Percentiles rank a stretch among this genome's conserved stretches.
Conservation (phyloP, 495 filamentous ascomycete species). For the Neurospora sublineolata region DNA sequence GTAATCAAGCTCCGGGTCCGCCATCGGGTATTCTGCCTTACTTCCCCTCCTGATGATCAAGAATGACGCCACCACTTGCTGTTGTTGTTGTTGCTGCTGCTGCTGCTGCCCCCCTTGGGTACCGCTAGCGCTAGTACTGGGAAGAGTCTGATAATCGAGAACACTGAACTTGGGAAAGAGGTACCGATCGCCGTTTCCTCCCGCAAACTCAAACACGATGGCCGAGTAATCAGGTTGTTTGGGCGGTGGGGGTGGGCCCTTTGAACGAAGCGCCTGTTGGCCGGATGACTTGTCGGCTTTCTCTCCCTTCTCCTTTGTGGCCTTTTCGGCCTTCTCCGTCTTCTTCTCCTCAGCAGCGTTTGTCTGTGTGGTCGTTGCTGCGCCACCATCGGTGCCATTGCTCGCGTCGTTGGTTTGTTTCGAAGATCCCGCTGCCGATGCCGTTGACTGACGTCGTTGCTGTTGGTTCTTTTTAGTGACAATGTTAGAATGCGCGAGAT, state of each 20-base stretch:
- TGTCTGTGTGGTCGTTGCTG: constrained; percentile 15
- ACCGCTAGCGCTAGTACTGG: constrained; percentile 5
- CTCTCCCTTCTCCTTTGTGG: neutral
- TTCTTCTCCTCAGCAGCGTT: constrained; percentile 1
- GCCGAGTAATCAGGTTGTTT: constrained; percentile 53
- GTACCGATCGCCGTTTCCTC: constrained; percentile 74
- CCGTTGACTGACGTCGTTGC: constrained; percentile 12
- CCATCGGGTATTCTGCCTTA: constrained; percentile 37
- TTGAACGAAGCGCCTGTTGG: constrained; percentile 37
- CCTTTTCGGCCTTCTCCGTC: neutral
- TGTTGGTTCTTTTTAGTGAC: constrained; percentile 17
- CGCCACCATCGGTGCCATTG: constrained; percentile 14
- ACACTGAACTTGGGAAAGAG: constrained; percentile 80
- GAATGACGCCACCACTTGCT: constrained; percentile 51
- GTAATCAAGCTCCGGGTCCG: constrained; percentile 53
- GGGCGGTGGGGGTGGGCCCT: constrained; percentile 38
- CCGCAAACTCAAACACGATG: constrained; percentile 75
- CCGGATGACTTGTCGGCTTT: constrained; percentile 7
- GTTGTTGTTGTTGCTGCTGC: neutral
- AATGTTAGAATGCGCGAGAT: constrained; percentile 20
- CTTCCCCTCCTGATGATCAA: constrained; percentile 52
- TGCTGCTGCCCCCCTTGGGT: neutral
- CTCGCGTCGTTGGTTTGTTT: constrained; percentile 11
- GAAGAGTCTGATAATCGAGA: constrained; percentile 50
- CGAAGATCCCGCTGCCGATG: constrained; percentile 8